Base-by-base conservation (phyloP, 371 early-diverging fungal genomes). In the Mortierella sp. region DNA sequence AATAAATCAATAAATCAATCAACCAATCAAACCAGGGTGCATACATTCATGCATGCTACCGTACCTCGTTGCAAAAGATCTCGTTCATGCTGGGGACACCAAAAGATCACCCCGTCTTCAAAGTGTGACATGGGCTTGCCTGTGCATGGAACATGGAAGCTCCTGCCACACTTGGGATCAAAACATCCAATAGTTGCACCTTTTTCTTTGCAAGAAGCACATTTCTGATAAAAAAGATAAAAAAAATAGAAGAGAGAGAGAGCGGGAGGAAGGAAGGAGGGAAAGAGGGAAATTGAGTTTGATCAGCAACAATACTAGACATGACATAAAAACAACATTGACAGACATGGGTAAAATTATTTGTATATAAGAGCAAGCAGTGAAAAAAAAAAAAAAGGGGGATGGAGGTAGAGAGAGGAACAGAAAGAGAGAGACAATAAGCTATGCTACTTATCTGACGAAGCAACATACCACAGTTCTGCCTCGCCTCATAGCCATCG, bases 111-210 rank as follows among this genome's bases (percentile, higher is more conserved):
- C 5, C 97, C 97, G 57, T 90, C 87, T 39, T 89, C 89, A 68
- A 96, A 96, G 59, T 92, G 88, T 11, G 87, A 85, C 52, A 89
- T 84, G 3, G 93, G 90, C 73, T 93, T 94, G 62, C 88, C 88
- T 4, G 96, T 91, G 65, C 97, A 97, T 32, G 88, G 87, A 18
- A 96, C 86, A 77, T 97, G 97, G 71, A 91, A 97, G 43, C 94
- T 94, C 66, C 91, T 87, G n/a, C 87, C 84, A 73, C 97, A 97
- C 69, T 93, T 90, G 5, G 92, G 88, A 57, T 96, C 92, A 75
- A 96, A 96, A 77, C 97, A 97, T 1, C 97, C 96, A 26, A 96
- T 92, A 0, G 96, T 95, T 0, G 97, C 97, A 0, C 97, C 97
- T 18, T 91, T 91, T 73, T 92, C 92, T 64, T 90, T 91, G 80